Conservation (phyloP, 352 stramenopile species). For the Plasmopara muralis region DNA sequence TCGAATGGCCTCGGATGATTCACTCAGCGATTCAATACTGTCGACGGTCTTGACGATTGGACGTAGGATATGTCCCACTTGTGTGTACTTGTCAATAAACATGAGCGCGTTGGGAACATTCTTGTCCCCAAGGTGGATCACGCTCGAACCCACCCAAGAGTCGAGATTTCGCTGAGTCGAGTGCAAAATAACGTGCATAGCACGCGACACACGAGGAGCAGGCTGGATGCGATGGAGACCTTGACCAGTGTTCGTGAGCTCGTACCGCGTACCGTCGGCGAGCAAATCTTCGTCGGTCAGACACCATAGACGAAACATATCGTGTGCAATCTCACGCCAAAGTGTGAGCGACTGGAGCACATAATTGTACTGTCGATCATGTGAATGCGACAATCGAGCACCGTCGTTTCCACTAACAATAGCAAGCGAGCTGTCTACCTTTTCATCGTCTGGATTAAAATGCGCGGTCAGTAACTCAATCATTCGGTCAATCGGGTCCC, state of each 20-base stretch:
- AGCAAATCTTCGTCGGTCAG: constrained; percentile 92
- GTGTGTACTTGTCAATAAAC: constrained; percentile 99
- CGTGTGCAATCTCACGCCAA: constrained; percentile 93
- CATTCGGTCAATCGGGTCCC: constrained; percentile 94
- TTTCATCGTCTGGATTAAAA: constrained; percentile 78
- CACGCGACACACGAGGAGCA: constrained; percentile 88
- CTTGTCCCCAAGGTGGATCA: constrained; percentile 97
- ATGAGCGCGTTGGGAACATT: constrained; percentile 97
- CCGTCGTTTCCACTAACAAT: constrained; percentile 92
- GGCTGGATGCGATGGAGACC: constrained; percentile 92
- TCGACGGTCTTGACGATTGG: constrained; percentile 86
- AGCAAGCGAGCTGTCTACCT: constrained; percentile 81
- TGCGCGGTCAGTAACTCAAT: constrained; percentile 84
- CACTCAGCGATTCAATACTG: constrained; percentile 51
- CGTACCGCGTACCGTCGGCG: constrained; percentile 62
- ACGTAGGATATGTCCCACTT: constrained; percentile 84
- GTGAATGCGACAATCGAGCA: constrained; percentile 91
- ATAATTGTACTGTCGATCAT: constrained; percentile 94
- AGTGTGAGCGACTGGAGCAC: constrained; percentile 94
- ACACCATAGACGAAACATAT: constrained; percentile 96
- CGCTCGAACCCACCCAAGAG: constrained; percentile 90
- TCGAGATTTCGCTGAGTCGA: constrained; percentile 66
- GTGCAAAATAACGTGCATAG: constrained; percentile 93
- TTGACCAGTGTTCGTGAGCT: constrained; percentile 92
- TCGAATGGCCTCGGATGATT: constrained; percentile 40